Conservation (phyloP, 2,329 filamentous ascomycete genomes). For the Aureobasidium subglaciale region DNA sequence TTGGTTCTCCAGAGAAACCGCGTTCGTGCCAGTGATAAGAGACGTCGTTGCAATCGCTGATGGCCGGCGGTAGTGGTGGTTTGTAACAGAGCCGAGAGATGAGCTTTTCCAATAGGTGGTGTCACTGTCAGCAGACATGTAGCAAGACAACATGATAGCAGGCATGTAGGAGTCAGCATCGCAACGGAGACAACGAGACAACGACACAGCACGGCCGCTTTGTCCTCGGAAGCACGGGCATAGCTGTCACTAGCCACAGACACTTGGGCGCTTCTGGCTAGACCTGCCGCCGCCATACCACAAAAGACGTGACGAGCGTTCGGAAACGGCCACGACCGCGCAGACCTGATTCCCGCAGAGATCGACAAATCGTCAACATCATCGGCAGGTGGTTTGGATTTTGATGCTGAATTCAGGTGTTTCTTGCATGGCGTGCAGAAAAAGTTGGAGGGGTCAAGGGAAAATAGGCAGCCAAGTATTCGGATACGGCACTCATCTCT, state of each 20-base stretch:
- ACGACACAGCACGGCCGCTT: constrained; percentile 3
- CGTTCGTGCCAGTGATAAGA: background rate
- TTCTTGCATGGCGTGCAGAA: background rate
- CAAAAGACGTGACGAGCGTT: constrained; percentile 8
- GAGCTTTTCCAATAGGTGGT: background rate
- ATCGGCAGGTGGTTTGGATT: constrained; percentile 4
- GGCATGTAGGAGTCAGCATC: constrained; percentile 13
- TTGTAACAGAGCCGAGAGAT: background rate
- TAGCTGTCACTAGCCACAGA: constrained; percentile 11
- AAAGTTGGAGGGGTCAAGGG: background rate
- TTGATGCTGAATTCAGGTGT: background rate
- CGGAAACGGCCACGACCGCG: constrained; percentile 12
- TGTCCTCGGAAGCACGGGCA: background rate
- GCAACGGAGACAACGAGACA: constrained; percentile 8
- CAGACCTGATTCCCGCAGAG: background rate
- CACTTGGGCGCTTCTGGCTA: constrained; percentile 5
- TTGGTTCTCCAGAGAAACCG: constrained; percentile 11
- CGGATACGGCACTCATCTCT: constrained; percentile 5
- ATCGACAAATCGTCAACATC: constrained; percentile 9
- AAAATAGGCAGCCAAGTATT: background rate
- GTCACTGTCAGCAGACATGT: constrained; percentile 11
- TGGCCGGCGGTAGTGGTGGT: background rate
- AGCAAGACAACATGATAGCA: background rate
- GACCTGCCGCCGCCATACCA: background rate
- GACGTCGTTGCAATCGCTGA: constrained; percentile 1